These are phyloP conservation scores for Penicillium lagena DNA, from an alignment of 495 filamentous ascomycete species.

Conservation along the genomic window DNA sequence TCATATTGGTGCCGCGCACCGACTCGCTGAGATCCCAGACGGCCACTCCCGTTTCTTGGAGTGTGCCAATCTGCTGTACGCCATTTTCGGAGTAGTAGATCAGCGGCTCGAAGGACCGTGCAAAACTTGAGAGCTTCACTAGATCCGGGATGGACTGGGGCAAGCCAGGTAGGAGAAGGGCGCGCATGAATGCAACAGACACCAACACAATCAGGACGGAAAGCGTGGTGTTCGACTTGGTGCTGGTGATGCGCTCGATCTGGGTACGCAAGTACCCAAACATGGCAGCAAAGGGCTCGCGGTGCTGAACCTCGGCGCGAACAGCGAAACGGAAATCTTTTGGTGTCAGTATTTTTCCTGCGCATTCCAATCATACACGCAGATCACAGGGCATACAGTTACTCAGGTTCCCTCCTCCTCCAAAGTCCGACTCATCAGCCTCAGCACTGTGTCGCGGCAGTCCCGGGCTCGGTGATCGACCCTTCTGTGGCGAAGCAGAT, in stretches of 20 bases:
- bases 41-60: conserved; percentile 83
- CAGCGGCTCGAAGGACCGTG: conserved; percentile 81
- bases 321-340: conserved; percentile 82
- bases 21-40: conserved; percentile 91
- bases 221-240: conserved; percentile 61
- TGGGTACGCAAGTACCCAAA: conserved; percentile 54
- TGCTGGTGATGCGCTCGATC: conserved; percentile 45
- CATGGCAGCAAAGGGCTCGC: conserved; percentile 75
- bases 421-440: conserved; percentile 26
- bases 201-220: conserved; percentile 51
- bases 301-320: conserved; percentile 79
- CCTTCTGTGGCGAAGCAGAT: conserved; percentile 46
- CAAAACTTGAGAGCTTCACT: conserved; percentile 81
- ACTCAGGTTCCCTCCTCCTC: conserved; percentile 35
- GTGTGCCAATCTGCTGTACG: conserved; percentile 71
- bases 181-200: conserved; percentile 52
- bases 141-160: conserved; percentile 74
- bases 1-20: conserved; percentile 83
- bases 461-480: conserved; percentile 44
- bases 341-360: conserved; percentile 28
- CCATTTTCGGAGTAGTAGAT: conserved; percentile 91
- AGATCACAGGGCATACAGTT: conserved; percentile 44
- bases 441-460: conserved; percentile 23
- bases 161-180: conserved; percentile 59
- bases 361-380: conserved; percentile 15